Base-by-base conservation (phyloP, 179 eudicot species). In the Gypsophila paniculata region DNA sequence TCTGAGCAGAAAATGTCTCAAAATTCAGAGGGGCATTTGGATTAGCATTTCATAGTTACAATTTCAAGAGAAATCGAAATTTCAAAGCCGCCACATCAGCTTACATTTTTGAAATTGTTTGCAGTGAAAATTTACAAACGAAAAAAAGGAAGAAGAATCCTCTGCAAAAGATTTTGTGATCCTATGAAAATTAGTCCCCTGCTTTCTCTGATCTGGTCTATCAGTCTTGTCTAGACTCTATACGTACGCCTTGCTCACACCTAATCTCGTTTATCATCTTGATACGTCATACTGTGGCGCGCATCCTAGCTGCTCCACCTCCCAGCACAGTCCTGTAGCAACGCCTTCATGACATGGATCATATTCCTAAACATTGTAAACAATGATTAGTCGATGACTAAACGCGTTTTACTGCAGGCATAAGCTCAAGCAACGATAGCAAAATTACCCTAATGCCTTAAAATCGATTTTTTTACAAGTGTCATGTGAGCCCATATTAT, bases 261-360 rank as follows among this genome's bases (percentile, higher is more conserved):
- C 44, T 75, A 21, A 44, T 42, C 55, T 19, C 39, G 55, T 7
- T 61, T 34, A 74, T 75, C 75, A 74, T 65, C 78, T 79, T 12
- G 93, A 65, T 22, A 86, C 85, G 14, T 86, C 86, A 59, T 72
- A 80, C 5, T 79, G 32, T 57, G 75, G 84, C 15, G 82, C 54
- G 79, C 82, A 89, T 42, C 85, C 89, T 38, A 89, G 84, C 83
- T 82, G 95, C 83, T 93, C 98, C 76, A 72, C 83, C 80, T 91
- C 91, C 96, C 96, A 89, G 84, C 85, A 84, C 77, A 83, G 59
- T 70, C 88, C 89, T 22, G 96, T 70, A 21, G 91, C 89, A 21
- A 85, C 95, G 69, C 91, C 73, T 77, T 93, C 96, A 68, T 87
- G 98, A 57, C 95, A 75, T 26, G 96, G 91, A 8, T 74, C 83